phyloP scores from a whole-genome alignment of 495 filamentous ascomycete species.

The Pyrenula aspistea region DNA sequence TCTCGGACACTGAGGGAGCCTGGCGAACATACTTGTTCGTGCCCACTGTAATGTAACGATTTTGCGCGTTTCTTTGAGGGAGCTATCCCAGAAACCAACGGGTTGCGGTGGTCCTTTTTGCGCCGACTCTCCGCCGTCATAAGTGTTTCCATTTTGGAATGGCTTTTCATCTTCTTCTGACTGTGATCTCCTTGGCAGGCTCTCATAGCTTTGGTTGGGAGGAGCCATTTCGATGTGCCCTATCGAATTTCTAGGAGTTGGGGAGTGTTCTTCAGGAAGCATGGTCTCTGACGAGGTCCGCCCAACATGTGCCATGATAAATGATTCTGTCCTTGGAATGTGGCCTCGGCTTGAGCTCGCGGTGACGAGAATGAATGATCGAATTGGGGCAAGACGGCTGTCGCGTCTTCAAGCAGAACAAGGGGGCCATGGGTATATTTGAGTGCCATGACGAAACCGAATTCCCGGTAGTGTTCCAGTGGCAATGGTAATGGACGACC shows the following conservation, averaged over 20 bases:
- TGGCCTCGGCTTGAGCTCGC: background rate
- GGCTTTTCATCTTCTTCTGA: background rate
- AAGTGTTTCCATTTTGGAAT: background rate
- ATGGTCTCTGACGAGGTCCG: background rate
- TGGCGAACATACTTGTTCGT: conserved; percentile 21
- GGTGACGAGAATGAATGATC: background rate
- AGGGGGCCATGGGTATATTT: too few relatives aligned
- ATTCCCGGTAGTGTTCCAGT: too few relatives aligned
- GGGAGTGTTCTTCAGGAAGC: background rate
- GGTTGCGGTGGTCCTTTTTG: background rate
- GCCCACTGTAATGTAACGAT: conserved; percentile 14
- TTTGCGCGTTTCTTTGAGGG: background rate
- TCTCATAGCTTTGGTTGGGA: background rate
- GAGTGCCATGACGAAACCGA: too few relatives aligned
- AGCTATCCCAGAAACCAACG: background rate
- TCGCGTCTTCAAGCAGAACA: background rate
- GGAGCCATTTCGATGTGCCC: background rate
- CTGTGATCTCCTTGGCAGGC: background rate
- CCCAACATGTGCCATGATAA: background rate
- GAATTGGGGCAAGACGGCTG: background rate
- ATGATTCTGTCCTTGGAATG: background rate
- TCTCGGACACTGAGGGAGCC: background rate
- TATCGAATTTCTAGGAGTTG: background rate
- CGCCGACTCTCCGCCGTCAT: background rate
- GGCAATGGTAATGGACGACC: too few relatives aligned